Conservation (phyloP, 1,139 yeast species). For the Scheffersomyces titani region DNA sequence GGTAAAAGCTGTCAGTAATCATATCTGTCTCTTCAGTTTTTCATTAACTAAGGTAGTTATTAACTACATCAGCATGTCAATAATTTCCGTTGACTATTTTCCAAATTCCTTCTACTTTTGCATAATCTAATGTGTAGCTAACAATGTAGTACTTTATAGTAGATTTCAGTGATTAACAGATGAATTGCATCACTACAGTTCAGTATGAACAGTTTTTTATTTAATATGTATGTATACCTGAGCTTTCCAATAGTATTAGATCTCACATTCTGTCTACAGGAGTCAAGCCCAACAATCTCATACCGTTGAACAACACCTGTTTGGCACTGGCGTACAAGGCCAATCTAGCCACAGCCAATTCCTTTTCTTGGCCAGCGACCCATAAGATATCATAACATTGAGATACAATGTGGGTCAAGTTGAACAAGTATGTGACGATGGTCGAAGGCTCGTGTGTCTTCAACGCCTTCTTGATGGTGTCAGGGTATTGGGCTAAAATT, state of each 20-base stretch:
- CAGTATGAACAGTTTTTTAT: not conserved
- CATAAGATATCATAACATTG: constrained; percentile 93
- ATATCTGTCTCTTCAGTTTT: too few relatives aligned
- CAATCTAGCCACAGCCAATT: constrained; percentile 86
- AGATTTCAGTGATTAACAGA: not conserved
- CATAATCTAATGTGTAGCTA: too few relatives aligned
- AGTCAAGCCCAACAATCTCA: constrained; percentile 86
- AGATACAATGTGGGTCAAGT: constrained; percentile 89
- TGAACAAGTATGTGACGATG: constrained; percentile 89
- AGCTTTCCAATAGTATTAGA: not conserved
- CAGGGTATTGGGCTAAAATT: constrained; percentile 88
- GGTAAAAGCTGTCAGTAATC: too few relatives aligned
- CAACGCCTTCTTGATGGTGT: constrained; percentile 78
- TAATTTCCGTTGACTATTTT: too few relatives aligned
- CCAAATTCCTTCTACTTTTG: too few relatives aligned
- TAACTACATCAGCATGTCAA: too few relatives aligned
- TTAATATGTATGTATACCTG: too few relatives aligned
- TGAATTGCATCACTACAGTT: not conserved
- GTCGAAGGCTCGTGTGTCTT: constrained; percentile 93
- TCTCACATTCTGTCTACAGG: constrained; percentile 95
- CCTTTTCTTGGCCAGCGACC: constrained; percentile 95
- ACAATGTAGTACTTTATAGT: not conserved
- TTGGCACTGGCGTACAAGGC: constrained; percentile 91
- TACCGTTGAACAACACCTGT: constrained; percentile 89
- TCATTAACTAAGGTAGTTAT: too few relatives aligned